Evolutionary conservation across 768 basidiomycete genomes (phyloP).

Genomic region (Xerocomus brunneocitrinus): DNA sequence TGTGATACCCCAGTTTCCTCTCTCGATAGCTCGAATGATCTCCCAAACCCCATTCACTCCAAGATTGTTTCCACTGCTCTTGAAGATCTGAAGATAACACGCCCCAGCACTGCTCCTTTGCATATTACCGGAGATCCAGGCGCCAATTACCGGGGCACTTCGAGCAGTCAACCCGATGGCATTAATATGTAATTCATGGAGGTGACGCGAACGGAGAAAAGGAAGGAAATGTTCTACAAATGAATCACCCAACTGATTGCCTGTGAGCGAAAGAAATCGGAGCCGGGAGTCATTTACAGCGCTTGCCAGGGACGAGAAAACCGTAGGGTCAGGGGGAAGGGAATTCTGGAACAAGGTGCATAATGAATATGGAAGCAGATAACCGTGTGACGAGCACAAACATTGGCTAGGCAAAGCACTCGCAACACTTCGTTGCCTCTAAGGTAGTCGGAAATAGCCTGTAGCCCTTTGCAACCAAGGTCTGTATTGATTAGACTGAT

Average conservation of each 20-base stretch:
- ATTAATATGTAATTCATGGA: constrained; percentile 53
- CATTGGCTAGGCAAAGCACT: constrained; percentile 51
- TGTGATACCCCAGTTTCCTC: constrained; percentile 46
- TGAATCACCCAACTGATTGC: constrained; percentile 40
- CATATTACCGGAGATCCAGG: constrained; percentile 44
- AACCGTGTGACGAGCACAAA: constrained; percentile 29
- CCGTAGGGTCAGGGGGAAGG: constrained; percentile 35
- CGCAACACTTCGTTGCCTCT: constrained; percentile 41
- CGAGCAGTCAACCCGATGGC: constrained; percentile 41
- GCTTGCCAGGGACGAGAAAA: constrained; percentile 38
- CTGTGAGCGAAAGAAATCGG: constrained; percentile 46
- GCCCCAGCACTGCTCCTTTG: constrained; percentile 8
- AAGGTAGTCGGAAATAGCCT: constrained; percentile 49
- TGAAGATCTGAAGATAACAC: constrained; percentile 46
- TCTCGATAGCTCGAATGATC: constrained; percentile 46
- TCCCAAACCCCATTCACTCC: constrained; percentile 42
- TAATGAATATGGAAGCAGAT: neutral
- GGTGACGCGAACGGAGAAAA: constrained; percentile 39
- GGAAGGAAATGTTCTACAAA: constrained; percentile 51
- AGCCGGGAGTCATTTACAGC: constrained; percentile 54
- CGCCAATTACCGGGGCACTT: constrained; percentile 41
- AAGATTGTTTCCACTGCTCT: constrained; percentile 55
- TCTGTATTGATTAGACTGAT: constrained; percentile 53
- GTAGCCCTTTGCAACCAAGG: constrained; percentile 51
- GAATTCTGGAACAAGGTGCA: constrained; percentile 35